phyloP scores from a whole-genome alignment of 768 basidiomycete genomes.

The Dentipellis sp. region DNA sequence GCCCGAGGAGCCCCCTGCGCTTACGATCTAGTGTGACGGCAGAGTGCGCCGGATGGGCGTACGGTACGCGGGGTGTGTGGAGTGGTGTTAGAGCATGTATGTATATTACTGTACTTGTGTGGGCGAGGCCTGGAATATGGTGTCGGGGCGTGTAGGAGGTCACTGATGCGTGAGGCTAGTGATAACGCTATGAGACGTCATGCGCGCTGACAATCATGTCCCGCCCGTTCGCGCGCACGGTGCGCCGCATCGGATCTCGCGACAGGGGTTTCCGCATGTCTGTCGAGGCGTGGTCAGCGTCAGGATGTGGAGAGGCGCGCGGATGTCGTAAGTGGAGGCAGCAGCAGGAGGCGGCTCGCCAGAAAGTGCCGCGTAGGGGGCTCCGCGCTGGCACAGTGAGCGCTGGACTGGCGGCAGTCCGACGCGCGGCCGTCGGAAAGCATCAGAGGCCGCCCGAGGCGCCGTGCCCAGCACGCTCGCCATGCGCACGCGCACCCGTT shows the following conservation, averaged over 20 bases:
- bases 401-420: too few species aligned
- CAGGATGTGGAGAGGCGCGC: neutral
- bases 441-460: too few species aligned
- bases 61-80: neutral
- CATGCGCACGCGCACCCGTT: too few species aligned
- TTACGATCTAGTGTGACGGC: neutral
- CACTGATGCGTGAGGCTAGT: neutral
- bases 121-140: too few species aligned
- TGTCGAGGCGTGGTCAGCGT: conserved; percentile 12
- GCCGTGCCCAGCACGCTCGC: too few species aligned
- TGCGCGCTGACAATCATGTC: conserved; percentile 61
- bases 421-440: too few species aligned
- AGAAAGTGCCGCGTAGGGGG: neutral
- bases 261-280: conserved; percentile 71
- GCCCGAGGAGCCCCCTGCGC: conserved; percentile 13
- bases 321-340: neutral
- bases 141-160: too few species aligned
- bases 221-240: conserved; percentile 61
- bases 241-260: conserved; percentile 49
- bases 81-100: neutral
- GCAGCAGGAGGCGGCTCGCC: neutral
- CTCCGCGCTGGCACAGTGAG: too few species aligned
- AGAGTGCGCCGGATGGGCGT: neutral
- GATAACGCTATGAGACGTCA: conserved; percentile 37
- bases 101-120: neutral